Conservation (phyloP, 805 yeast species). For the Candida maris region DNA sequence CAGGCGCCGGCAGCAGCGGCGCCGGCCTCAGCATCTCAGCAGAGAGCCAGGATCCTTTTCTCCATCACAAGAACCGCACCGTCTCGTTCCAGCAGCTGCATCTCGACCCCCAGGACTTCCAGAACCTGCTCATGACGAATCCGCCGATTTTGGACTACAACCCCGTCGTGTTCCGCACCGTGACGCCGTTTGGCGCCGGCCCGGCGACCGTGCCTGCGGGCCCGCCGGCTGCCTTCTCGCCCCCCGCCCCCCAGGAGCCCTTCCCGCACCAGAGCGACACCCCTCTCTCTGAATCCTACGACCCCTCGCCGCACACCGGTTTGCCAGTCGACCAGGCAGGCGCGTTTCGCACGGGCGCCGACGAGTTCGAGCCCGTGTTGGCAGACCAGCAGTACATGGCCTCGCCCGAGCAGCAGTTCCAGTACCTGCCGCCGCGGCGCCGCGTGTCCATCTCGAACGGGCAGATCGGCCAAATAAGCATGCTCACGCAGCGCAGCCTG, state of each 20-base stretch:
- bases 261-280: neutral
- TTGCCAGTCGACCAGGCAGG: no score
- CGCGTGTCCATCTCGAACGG: conserved; percentile 82
- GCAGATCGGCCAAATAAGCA: conserved; percentile 68
- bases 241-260: neutral
- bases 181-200: neutral
- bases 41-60: neutral
- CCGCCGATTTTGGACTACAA: conserved; percentile 35
- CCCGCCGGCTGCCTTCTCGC: neutral
- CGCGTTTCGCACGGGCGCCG: no score
- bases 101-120: conserved; percentile 34
- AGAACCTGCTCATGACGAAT: conserved; percentile 32
- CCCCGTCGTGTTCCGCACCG: conserved; percentile 8
- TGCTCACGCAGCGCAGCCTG: conserved; percentile 24
- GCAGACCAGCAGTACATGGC: neutral
- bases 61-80: neutral
- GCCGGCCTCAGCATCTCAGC: neutral
- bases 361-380: neutral
- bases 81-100: conserved; percentile 28
- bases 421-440: conserved; percentile 39
- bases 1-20: neutral
- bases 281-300: neutral
- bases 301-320: no score
- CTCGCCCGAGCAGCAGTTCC: conserved; percentile 1
- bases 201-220: neutral